A percentile compares a stretch with the other conserved stretches of the same genome.
phyloP scores from a whole-genome alignment of 768 basidiomycete genomes.

The Trametes cinnabarina region DNA sequence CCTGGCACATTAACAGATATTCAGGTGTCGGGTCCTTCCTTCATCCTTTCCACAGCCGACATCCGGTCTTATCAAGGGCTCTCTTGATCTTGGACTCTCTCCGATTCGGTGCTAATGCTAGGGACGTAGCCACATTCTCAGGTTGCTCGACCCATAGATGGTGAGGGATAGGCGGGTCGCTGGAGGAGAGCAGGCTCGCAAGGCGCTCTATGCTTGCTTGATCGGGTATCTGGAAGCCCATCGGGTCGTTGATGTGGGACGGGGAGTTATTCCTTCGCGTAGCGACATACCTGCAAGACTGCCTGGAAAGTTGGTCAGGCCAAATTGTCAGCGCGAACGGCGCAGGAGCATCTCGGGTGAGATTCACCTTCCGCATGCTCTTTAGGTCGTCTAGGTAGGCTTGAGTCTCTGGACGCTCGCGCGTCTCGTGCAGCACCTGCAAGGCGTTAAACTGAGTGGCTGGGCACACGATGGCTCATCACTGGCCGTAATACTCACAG shows the following conservation, averaged over 20 bases:
- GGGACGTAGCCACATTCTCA: conserved; percentile 41
- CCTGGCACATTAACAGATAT: too few species aligned
- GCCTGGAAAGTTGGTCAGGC: too few species aligned
- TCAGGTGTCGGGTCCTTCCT: too few species aligned
- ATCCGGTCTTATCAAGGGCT: conserved; percentile 40
- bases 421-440: conserved; percentile 42
- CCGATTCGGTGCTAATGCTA: conserved; percentile 44
- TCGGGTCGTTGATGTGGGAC: too few species aligned
- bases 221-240: conserved; percentile 35
- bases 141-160: conserved; percentile 46
- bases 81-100: conserved; percentile 38
- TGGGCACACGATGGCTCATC: too few species aligned
- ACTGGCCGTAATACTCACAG: conserved; percentile 27
- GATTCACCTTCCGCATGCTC: conserved; percentile 41
- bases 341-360: background rate
- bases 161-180: conserved; percentile 34
- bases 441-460: background rate
- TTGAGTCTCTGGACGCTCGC: conserved; percentile 37
- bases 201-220: conserved; percentile 33
- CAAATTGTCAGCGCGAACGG: too few species aligned
- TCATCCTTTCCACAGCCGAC: conserved; percentile 35
- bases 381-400: conserved; percentile 38
- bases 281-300: background rate
- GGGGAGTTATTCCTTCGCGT: too few species aligned
- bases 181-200: conserved; percentile 27